Percentiles rank a stretch among this genome's conserved stretches.
phyloP scores from a whole-genome alignment of 2,329 filamentous ascomycete genomes.

The Nemania abortiva region DNA sequence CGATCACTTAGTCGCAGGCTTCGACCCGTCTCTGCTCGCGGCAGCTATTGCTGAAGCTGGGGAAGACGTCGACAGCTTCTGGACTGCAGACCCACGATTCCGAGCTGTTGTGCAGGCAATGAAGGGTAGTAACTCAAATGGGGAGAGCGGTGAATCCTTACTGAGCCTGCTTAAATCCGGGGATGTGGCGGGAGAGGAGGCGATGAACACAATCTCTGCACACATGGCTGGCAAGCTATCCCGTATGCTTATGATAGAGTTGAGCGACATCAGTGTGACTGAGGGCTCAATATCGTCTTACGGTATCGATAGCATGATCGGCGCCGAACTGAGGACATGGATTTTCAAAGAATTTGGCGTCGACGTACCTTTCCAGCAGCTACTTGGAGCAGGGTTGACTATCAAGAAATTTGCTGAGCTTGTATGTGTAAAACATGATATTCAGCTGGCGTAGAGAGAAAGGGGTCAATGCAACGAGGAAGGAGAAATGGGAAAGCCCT shows the following conservation, averaged over 20 bases:
- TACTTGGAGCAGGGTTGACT: background rate
- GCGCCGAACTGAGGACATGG: background rate
- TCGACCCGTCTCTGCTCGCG: conserved; percentile 31
- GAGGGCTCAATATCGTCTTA: background rate
- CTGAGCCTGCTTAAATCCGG: background rate
- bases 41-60: background rate
- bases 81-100: background rate
- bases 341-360: background rate
- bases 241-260: background rate
- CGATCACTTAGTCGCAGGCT: conserved; percentile 34
- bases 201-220: background rate
- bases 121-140: background rate
- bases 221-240: background rate
- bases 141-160: background rate
- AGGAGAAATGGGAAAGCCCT: too few relatives aligned
- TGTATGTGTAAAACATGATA: background rate
- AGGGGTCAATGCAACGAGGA: too few relatives aligned
- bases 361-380: background rate
- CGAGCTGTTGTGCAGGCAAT: background rate
- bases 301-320: conserved; percentile 1
- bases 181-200: background rate
- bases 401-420: background rate
- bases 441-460: background rate
- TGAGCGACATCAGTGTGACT: background rate
- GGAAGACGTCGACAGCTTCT: background rate